phyloP scores from a whole-genome alignment of 1,284 basidiomycete species.

The Lentinula novae-zelandiae region DNA sequence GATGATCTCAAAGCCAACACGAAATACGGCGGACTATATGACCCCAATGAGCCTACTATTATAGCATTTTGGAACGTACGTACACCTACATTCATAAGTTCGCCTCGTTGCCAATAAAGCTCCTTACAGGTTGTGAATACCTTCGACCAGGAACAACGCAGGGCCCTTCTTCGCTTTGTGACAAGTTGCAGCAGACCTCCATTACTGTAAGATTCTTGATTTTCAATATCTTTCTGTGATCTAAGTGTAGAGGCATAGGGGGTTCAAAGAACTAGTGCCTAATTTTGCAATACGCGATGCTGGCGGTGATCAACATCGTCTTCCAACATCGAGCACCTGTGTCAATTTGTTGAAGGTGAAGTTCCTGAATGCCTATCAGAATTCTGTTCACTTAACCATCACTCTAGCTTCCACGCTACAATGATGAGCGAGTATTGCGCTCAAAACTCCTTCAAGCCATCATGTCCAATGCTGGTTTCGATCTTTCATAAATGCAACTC shows the following conservation, averaged over 20 bases:
- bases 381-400: not conserved
- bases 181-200: conserved; percentile 91
- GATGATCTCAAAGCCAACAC: conserved; percentile 76
- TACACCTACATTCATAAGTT: not conserved
- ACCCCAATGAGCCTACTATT: conserved; percentile 69
- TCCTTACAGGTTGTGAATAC: conserved; percentile 60
- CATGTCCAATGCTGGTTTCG: conserved; percentile 82
- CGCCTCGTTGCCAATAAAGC: conserved; percentile 5
- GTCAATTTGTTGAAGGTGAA: conserved; percentile 82
- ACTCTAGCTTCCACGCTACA: conserved; percentile 64
- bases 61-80: conserved; percentile 71
- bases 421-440: conserved; percentile 57
- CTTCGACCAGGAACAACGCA: conserved; percentile 70
- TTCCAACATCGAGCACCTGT: conserved; percentile 83
- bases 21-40: conserved; percentile 75
- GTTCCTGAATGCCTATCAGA: conserved; percentile 9
- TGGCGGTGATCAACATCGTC: conserved; percentile 66
- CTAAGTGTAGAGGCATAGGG: conserved; percentile 36
- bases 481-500: conserved; percentile 57
- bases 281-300: conserved; percentile 83
- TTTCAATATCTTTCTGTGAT: conserved; percentile 2
- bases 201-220: conserved; percentile 54
- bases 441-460: conserved; percentile 86
- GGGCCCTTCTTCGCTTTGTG: conserved; percentile 79
- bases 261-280: conserved; percentile 86